Evolutionary conservation across 169 alveolate species (phyloP), one percentile per base, ranked within the genome.

Genomic region (Plasmodium chabaudi): DNA sequence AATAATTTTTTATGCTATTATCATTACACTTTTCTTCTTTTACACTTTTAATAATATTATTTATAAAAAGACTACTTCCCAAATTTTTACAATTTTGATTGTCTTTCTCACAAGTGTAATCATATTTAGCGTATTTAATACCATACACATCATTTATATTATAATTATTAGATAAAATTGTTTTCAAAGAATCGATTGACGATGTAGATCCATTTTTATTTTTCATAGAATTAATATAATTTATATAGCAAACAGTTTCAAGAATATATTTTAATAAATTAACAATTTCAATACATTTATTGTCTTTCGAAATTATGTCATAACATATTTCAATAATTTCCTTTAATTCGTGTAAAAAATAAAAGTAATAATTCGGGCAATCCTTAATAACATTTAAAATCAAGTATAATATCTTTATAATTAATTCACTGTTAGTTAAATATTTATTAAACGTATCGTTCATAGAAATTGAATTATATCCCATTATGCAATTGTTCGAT

Each of bases 281-380:
- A 34, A 82, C 25, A 12, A 82, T 46, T 53, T 82, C 44, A 42
- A 82, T 15, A 49, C 84, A 82, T 5, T 82, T 82, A 42, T 47
- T 67, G 68, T 82, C 82, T 23, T 82, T 82, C 13, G 68, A 82
- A 39, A 82, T 82, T 25, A 82, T 17, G n/a, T 82, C 90, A 44
- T 67, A 67, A 65, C 72, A 82, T 55, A 82, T 65, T 59, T 82
- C 57, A 23, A 56, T 34, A 21, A 82, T 82, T 2, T 46, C 68
- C 56, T 21, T 68, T 82, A 82, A 49, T 42, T 82, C 90, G 19
- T 70, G 55, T 44, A 82, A 67, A 53, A 82, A 27, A 5, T 67
- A 47, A 9, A 21, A 23, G 9, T 82, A 55, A 42, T 27, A 7
- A 82, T 61, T 42, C 12, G 77, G 15, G 42, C 55, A 82, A 59